Evolutionary conservation across 2,329 filamentous ascomycete species (phyloP).

Genomic region (Cladobotryum protrusum): DNA sequence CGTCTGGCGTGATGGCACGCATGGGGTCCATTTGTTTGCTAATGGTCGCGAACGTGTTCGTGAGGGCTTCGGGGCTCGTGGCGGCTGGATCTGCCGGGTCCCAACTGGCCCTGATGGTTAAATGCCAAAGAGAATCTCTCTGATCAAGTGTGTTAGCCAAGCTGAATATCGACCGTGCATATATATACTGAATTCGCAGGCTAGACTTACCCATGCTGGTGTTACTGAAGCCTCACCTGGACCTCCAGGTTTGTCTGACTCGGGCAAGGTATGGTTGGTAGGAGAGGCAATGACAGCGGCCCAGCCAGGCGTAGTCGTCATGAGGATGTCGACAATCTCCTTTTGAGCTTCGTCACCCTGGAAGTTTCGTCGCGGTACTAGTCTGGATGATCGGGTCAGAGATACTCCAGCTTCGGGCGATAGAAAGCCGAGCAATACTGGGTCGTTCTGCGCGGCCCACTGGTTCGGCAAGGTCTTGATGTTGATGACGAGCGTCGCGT

Average conservation of each 20-base stretch:
- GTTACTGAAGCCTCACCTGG: slow-evolving; percentile 6
- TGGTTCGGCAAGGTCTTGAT: slow-evolving; percentile 3
- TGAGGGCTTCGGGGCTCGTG: slow-evolving; percentile 2
- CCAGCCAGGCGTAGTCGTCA: background rate
- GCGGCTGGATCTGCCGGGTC: slow-evolving; percentile 7
- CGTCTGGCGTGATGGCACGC: slow-evolving; percentile 13
- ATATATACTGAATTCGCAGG: no score
- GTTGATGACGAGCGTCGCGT: no score
- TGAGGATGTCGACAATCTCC: slow-evolving; percentile 5
- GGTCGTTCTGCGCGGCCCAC: slow-evolving; percentile 4
- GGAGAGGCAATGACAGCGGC: slow-evolving; percentile 2
- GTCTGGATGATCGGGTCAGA: slow-evolving; percentile 5
- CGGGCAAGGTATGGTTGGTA: slow-evolving; percentile 1
- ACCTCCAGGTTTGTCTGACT: slow-evolving; percentile 5
- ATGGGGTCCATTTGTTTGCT: slow-evolving; percentile 9
- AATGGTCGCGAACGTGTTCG: slow-evolving; percentile 14
- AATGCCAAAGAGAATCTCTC: background rate
- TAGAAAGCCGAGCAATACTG: slow-evolving; percentile 2
- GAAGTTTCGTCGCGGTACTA: slow-evolving; percentile 6
- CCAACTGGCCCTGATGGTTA: slow-evolving; percentile 13
- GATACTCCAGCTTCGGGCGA: slow-evolving; percentile 5
- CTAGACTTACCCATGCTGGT: slow-evolving; percentile 5
- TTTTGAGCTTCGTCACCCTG: background rate
- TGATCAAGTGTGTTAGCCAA: no score
- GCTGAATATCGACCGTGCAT: no score